Evolutionary conservation across 192 early-diverging fungal species (phyloP).

Genomic region (Backusella luteola): DNA sequence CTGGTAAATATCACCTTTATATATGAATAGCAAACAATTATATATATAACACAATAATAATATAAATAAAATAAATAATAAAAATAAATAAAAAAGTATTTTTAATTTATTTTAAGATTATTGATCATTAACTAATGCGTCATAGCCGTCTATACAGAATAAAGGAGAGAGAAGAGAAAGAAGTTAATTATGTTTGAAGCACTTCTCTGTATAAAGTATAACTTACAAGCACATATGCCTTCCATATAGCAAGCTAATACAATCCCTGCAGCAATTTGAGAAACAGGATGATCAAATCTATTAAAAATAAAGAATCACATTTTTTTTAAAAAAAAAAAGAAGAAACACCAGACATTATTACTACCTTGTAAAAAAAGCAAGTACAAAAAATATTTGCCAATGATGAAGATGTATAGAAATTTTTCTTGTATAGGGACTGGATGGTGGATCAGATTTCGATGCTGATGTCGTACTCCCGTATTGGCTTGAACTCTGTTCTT

Average conservation of each 20-base stretch:
- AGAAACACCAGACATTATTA: not conserved
- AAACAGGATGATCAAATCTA: constrained; percentile 68
- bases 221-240: constrained; percentile 50
- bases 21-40: not conserved
- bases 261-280: constrained; percentile 66
- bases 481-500: not conserved
- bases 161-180: not conserved
- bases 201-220: not conserved
- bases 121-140: constrained; percentile 20
- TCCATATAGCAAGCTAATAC: constrained; percentile 73
- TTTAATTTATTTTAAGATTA: not conserved
- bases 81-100: not conserved
- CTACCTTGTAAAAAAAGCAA: constrained; percentile 71
- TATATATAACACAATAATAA: not conserved
- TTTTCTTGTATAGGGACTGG: constrained; percentile 14
- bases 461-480: not conserved
- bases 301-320: not conserved
- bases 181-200: not conserved
- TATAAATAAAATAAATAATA: not conserved
- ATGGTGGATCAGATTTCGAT: not conserved
- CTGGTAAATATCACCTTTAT: not conserved
- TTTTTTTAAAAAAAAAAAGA: not conserved
- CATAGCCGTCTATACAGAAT: constrained; percentile 23
- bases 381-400: constrained; percentile 81
- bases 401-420: constrained; percentile 71